Evolutionary conservation across 495 filamentous ascomycete genomes (phyloP).

Genomic region (Penicillium antarcticum): DNA sequence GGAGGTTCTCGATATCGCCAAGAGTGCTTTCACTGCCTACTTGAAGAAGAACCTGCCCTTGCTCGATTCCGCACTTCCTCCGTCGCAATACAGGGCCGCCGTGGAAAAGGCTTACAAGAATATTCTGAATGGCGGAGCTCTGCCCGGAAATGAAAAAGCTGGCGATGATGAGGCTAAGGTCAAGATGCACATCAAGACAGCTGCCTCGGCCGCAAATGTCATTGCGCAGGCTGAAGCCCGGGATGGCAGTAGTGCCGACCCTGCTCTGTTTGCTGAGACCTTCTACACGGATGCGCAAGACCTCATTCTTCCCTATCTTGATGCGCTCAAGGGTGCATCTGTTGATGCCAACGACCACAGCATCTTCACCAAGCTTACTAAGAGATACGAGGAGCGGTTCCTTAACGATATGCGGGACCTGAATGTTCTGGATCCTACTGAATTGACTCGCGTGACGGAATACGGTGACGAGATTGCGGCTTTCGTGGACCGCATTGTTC

Average conservation of each 20-base stretch:
- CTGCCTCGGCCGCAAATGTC: conserved; percentile 56
- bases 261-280: conserved; percentile 45
- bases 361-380: conserved; percentile 78
- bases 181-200: conserved; percentile 90
- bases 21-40: conserved; percentile 69
- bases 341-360: conserved; percentile 72
- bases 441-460: conserved; percentile 82
- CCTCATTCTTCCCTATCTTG: conserved; percentile 83
- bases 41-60: conserved; percentile 72
- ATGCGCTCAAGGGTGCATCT: conserved; percentile 67
- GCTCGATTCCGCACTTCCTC: conserved; percentile 40
- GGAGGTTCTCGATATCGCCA: conserved; percentile 52
- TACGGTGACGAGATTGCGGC: conserved; percentile 80
- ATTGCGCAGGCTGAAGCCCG: conserved; percentile 43
- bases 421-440: conserved; percentile 81
- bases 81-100: conserved; percentile 49
- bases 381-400: conserved; percentile 79
- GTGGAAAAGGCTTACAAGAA: conserved; percentile 59
- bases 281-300: conserved; percentile 56
- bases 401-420: conserved; percentile 78
- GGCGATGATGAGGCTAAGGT: conserved; percentile 80
- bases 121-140: conserved; percentile 48
- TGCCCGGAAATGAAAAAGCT: conserved; percentile 59
- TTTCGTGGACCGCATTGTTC: conserved; percentile 72
- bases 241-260: conserved; percentile 23